Evolutionary conservation across 2,329 filamentous ascomycete genomes (phyloP), one percentile per base, ranked within the genome.

Genomic region (Paradendryphiella salina): DNA sequence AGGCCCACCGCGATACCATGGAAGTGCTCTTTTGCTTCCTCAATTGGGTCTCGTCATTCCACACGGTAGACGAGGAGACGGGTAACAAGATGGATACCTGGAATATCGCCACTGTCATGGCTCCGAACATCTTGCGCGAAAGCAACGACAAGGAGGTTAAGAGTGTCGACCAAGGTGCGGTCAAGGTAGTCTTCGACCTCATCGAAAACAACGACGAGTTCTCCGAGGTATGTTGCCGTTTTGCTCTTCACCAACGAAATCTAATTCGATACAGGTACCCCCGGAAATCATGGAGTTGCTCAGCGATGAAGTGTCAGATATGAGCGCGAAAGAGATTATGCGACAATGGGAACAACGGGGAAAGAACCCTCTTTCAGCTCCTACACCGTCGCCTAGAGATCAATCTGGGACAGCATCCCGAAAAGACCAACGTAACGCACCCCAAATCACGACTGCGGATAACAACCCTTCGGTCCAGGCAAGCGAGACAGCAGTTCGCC

Each of bases 11-110:
- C 52, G 94, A 99, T 73, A 92, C 89, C 14, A 85, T 99, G 74
- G 94, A 99, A 75, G 91, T 99, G 34, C 76, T 99, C 1, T 97
- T 96, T 76, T 89, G 86, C 42, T 99, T 99, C 80, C 81, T 99
- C 38, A 96, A 96, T 67, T 99, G 94, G 93, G 90, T 92, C 4
- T 91, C 92, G 4, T 96, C 92, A 1, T 99, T 99, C 78, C 93
- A 95, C 56, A 92, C 96, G 68, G 86, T 99, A 11, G 94, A 99
- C 64, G 94, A 99, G 67, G 94, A 99, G 71, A 89, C 88, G 17
- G 94, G 94, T 20, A 96, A 93, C 63, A 96, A 97, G 80, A 99
- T 99, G 94, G 94, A 99, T 71, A 89, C 96, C 45, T 91, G 96
- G 77, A 99, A 99, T 68, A 82, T 99, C 57, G 90, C 94, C 3